Evolutionary conservation across 176 grass and related monocot genomes (phyloP), one percentile per base, ranked within the genome.

Genomic region (Ensete glaucum): DNA sequence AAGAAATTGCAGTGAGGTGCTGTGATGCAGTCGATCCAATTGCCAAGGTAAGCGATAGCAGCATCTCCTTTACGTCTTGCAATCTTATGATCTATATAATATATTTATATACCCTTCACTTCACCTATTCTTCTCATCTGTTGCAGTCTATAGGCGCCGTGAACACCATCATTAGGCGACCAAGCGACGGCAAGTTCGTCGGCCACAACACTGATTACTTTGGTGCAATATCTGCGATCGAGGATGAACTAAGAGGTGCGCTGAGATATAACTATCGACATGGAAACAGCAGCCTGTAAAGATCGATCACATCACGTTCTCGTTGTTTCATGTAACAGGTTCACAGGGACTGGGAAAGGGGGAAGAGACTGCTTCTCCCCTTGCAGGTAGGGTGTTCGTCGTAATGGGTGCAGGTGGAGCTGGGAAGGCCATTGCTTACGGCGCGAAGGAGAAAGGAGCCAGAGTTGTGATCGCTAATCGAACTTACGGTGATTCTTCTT

Each of bases 391-490:
- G 54, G 81, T 86, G 70, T 92, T 96, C 62, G 87, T 96, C 43
- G 93, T 96, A 68, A 90, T 96, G 43, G 93, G 93, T 24, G 93
- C 93, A 74, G 93, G 93, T 74, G 93, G 93, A 25, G 89, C 93
- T 25, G 93, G 93, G 11, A 96, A 96, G 76, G 93, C 93, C 80
- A 87, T 96, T 53, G 93, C 89, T 83, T 96, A 96, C 84, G 93
- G 93, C 75, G 93, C 93, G 60, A 96, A 92, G 74, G 93, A 90
- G 81, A 92, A 96, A 79, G 93, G 93, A 62, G 93, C 93, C 80
- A 90, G 75, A 83, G 89, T 96, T 70, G 79, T 90, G 52, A 90
- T 96, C 62, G 93, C 93, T 79, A 96, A 96, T 52, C 93, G 93
- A 70, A 96, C 93, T 83, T 96, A 82, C 66, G 93, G 93, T 96